Conservation (phyloP, 23 red algal genomes). For the Chondrus crispus region DNA sequence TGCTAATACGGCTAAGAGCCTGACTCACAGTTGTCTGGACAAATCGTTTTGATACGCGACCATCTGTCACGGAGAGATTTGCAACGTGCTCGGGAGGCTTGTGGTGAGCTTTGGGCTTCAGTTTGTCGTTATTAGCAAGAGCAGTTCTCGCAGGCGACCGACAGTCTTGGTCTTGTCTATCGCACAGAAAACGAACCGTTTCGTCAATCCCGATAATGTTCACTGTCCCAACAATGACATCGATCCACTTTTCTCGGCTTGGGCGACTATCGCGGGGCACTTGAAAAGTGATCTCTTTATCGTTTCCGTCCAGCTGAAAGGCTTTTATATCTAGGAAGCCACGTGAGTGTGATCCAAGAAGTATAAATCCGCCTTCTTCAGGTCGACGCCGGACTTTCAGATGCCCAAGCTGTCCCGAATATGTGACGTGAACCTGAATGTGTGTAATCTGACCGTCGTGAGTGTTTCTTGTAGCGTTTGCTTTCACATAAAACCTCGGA, state of each 20-base stretch:
- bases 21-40: not conserved
- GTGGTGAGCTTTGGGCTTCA: not conserved
- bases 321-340: not conserved
- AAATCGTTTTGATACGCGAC: conserved; percentile 30
- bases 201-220: conserved; percentile 31
- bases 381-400: not conserved
- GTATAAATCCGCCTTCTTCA: not conserved
- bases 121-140: not conserved
- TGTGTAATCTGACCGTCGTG: not conserved
- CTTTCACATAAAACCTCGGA: conserved; percentile 23
- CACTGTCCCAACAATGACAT: conserved; percentile 24
- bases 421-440: not conserved
- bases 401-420: conserved; percentile 3
- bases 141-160: not conserved
- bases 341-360: not conserved
- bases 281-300: not conserved
- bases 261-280: not conserved
- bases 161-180: not conserved
- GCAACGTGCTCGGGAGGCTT: not conserved
- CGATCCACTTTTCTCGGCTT: not conserved
- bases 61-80: conserved; percentile 12
- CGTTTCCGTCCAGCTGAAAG: not conserved
- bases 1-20: not conserved
- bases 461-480: not conserved
- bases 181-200: not conserved